A percentile compares a stretch with the other conserved stretches of the same genome.
These are phyloP conservation scores for Yamadazyma mexicana DNA, from an alignment of 1,139 yeast genomes.

Conservation along the genomic window DNA sequence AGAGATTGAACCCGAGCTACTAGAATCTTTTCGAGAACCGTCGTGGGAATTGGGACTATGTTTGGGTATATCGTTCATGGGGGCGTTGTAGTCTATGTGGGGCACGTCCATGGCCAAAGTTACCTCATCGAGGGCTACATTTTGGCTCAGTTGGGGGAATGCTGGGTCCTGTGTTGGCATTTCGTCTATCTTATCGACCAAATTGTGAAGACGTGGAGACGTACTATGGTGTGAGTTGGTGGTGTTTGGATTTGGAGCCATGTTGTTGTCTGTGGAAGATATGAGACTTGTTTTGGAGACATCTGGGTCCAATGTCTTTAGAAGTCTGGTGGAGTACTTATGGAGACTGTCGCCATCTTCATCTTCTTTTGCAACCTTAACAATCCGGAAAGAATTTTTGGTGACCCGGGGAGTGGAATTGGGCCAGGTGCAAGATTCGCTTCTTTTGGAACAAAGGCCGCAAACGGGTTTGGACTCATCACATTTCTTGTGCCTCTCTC, in stretches of 20 bases:
- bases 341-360: constrained; percentile 12
- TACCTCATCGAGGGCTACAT: no score
- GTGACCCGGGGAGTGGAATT: constrained; percentile 10
- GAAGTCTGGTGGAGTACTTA: constrained; percentile 18
- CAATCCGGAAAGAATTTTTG: constrained; percentile 13
- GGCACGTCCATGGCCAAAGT: no score
- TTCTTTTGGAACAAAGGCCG: constrained; percentile 31
- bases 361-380: constrained; percentile 7
- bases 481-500: constrained; percentile 45
- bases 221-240: constrained; percentile 1
- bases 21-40: background rate
- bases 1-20: constrained; percentile 10
- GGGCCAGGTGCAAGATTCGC: constrained; percentile 40
- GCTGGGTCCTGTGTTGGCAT: background rate
- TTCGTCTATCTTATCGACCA: constrained; percentile 3
- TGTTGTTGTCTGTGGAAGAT: no score
- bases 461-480: constrained; percentile 44
- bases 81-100: no score
- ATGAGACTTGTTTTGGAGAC: no score
- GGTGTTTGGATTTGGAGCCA: no score
- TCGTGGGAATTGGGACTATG: no score
- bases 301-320: constrained; percentile 10
- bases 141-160: no score
- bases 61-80: no score
- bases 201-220: constrained; percentile 5